Evolutionary conservation across 192 early-diverging fungal species (phyloP).

Genomic region (Pilaira anomala): DNA sequence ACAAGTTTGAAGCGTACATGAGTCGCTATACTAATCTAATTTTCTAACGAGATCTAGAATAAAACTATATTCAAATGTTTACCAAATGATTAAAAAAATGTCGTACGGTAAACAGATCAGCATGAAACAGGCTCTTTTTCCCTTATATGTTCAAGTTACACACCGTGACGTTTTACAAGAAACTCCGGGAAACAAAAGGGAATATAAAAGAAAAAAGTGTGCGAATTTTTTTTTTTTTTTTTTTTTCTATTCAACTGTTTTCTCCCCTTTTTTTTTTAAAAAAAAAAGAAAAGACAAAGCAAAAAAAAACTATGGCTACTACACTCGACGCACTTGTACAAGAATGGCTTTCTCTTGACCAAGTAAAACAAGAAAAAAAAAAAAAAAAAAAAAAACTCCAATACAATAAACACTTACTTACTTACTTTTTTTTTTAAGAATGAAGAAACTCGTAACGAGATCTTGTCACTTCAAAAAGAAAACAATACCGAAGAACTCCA

Average conservation of each 20-base stretch:
- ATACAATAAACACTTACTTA: background rate
- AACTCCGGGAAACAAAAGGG: too few relatives aligned
- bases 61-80: too few relatives aligned
- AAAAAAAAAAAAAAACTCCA: background rate
- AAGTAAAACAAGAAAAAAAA: constrained; percentile 28
- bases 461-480: constrained; percentile 43
- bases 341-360: constrained; percentile 58
- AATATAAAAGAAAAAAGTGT: background rate
- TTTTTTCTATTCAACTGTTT: background rate
- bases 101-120: too few relatives aligned
- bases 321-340: constrained; percentile 35
- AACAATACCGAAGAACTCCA: constrained; percentile 51
- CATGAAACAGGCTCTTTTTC: too few relatives aligned
- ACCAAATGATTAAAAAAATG: too few relatives aligned
- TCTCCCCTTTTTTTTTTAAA: background rate
- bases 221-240: constrained; percentile 1
- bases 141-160: too few relatives aligned
- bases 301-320: background rate
- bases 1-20: too few relatives aligned
- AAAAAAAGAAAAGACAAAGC: too few relatives aligned
- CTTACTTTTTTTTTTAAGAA: constrained; percentile 40
- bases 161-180: too few relatives aligned
- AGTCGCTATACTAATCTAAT: too few relatives aligned
- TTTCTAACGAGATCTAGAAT: too few relatives aligned
- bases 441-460: constrained; percentile 58